Evolutionary conservation across 768 basidiomycete genomes (phyloP), one percentile per base, ranked within the genome.

Genomic region (Trametes meyenii): DNA sequence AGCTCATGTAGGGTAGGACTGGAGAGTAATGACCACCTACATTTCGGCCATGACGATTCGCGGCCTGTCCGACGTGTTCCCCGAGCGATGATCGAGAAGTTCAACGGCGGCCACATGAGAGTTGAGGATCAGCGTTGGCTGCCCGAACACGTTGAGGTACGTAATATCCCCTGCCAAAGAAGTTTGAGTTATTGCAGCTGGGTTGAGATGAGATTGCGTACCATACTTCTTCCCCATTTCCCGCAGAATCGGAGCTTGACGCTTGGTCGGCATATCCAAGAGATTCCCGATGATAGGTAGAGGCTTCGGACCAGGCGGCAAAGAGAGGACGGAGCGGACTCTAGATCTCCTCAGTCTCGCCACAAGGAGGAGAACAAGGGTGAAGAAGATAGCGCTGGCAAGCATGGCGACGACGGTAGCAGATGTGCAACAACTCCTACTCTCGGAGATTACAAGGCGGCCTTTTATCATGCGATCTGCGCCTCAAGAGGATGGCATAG

Each of bases 201-300:
- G 29, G 29, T 33, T 33, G 29, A 33, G 29, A 3, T 33, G 29
- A 33, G 29, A 33, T 10, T 24, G 21, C 56, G 6, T 14, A 67
- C 66, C 67, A 43, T 64, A 67, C 49, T 67, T 49, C 42, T 64
- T 35, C 1, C 55, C 59, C 53, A 67, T 59, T 23, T 67, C 62
- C 13, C 45, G 36, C 6, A 63, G 52, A 10, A 40, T 50, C 10
- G 62, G 50, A 50, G 64, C 67, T 12, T 55, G 40, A 2, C 61
- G 33, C 21, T 59, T 56, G 13, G 36, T 56, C 0, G 70, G 66
- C 46, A 66, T 60, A 38, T 71, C 60, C 11, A 68, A 46, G 4
- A 66, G 14, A 44, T 69, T 71, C 44, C 70, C 70, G 8, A 69
- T 48, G 39, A 71, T 40, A 3, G 70, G 68, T 8, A 66, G 48